A percentile compares a stretch with the other conserved stretches of the same genome.
phyloP scores from a whole-genome alignment of 345 rosid genomes.

The Salix koriyanagi region DNA sequence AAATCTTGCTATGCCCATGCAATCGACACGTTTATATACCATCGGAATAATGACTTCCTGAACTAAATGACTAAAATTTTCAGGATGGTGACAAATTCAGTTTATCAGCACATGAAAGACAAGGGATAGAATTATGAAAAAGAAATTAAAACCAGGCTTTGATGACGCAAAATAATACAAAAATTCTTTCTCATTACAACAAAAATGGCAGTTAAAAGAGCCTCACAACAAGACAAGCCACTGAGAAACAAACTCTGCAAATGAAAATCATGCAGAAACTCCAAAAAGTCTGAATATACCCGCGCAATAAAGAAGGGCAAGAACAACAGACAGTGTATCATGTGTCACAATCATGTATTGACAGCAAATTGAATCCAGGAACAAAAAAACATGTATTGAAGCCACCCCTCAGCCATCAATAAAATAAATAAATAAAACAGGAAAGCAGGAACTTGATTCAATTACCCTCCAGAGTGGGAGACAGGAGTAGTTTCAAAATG shows the following conservation, averaged over 20 bases:
- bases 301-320: constrained; percentile 10
- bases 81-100: not conserved
- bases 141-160: not conserved
- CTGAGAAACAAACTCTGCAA: not conserved
- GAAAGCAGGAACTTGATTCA: not conserved
- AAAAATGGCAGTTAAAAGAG: constrained; percentile 10
- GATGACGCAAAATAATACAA: not conserved
- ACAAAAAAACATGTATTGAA: constrained; percentile 7
- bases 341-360: constrained; percentile 10
- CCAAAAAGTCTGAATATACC: constrained; percentile 6
- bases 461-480: constrained; percentile 92
- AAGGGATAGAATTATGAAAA: not conserved
- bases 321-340: not conserved
- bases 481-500: constrained; percentile 80
- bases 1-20: not conserved
- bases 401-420: constrained; percentile 17
- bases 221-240: not conserved
- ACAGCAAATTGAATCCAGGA: constrained; percentile 14
- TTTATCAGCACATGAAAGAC: not conserved
- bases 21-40: not conserved
- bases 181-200: constrained; percentile 19
- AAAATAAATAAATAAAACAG: constrained; percentile 14
- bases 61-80: not conserved
- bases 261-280: constrained; percentile 4
- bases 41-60: not conserved